Percentiles rank a stretch among this genome's conserved stretches.
Evolutionary conservation across 2,329 filamentous ascomycete species (phyloP).

Genomic region (Paracamarosporium sp.): DNA sequence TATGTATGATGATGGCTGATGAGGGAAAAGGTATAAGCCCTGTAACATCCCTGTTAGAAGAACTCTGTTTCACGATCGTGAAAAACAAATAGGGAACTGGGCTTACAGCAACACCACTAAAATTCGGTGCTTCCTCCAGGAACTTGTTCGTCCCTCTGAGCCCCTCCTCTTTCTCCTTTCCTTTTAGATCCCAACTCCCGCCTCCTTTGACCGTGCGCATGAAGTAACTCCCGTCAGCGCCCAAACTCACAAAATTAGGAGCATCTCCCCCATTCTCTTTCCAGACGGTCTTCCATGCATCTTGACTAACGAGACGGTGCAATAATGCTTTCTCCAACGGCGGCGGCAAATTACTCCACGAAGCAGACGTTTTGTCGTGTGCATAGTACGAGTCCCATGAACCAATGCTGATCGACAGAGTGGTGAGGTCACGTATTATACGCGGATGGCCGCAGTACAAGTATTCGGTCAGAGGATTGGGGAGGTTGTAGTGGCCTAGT

Average conservation of each 20-base stretch:
- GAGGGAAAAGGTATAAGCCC: conserved; percentile 39
- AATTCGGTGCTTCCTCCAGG: conserved; percentile 28
- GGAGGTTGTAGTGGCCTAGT: conserved; percentile 39
- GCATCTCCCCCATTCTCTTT: conserved; percentile 32
- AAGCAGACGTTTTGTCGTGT: conserved; percentile 32
- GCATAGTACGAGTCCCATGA: conserved; percentile 40
- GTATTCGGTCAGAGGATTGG: conserved; percentile 36
- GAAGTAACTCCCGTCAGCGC: conserved; percentile 38
- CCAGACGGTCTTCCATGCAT: conserved; percentile 33
- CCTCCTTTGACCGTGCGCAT: conserved; percentile 41
- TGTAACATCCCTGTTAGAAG: conserved; percentile 7
- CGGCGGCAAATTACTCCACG: conserved; percentile 36
- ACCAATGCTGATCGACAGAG: conserved; percentile 35
- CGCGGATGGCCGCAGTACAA: conserved; percentile 34
- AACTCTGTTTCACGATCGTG: background rate
- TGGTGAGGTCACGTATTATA: conserved; percentile 32
- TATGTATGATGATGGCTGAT: conserved; percentile 32
- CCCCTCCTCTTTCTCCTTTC: conserved; percentile 29
- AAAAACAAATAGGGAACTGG: conserved; percentile 6
- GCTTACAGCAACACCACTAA: conserved; percentile 32
- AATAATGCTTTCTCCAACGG: conserved; percentile 34
- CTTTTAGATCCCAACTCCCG: conserved; percentile 39
- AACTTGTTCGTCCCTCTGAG: conserved; percentile 36
- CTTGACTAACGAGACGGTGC: conserved; percentile 28
- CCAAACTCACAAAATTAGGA: conserved; percentile 37